phyloP scores from a whole-genome alignment of 352 stramenopile species.

The Phytophthora cactorum region DNA sequence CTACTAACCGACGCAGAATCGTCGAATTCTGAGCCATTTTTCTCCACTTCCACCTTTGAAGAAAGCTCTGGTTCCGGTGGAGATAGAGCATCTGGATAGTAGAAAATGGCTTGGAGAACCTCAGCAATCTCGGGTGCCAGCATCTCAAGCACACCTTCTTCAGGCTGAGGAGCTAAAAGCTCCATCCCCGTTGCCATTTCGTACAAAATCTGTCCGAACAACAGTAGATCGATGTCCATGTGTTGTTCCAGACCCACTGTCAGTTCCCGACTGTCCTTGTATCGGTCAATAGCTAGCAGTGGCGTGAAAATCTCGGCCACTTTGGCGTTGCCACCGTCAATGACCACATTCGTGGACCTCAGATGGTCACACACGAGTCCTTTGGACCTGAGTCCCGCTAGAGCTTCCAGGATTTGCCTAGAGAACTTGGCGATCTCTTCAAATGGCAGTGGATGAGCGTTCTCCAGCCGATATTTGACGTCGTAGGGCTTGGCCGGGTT shows the following conservation, averaged over 20 bases:
- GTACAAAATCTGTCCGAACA: slow-evolving; percentile 78
- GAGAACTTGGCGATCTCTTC: slow-evolving; percentile 67
- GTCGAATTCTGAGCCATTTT: slow-evolving; percentile 19
- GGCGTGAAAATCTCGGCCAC: slow-evolving; percentile 71
- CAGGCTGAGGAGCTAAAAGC: slow-evolving; percentile 46
- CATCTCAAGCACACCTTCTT: slow-evolving; percentile 56
- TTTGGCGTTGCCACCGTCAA: slow-evolving; percentile 65
- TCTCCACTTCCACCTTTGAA: slow-evolving; percentile 2
- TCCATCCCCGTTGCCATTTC: slow-evolving; percentile 80
- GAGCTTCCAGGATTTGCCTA: slow-evolving; percentile 64
- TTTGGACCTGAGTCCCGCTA: slow-evolving; percentile 59
- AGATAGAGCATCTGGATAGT: slow-evolving; percentile 23
- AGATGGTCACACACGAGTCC: slow-evolving; percentile 77
- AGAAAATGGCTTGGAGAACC: slow-evolving; percentile 66
- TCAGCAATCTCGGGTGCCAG: slow-evolving; percentile 63
- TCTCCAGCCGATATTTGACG: slow-evolving; percentile 59
- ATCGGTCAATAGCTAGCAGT: slow-evolving; percentile 65
- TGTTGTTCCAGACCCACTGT: slow-evolving; percentile 69
- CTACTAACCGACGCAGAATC: slow-evolving; percentile 27
- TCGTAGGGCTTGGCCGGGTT: slow-evolving; percentile 47
- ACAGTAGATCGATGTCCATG: slow-evolving; percentile 72
- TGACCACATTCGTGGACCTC: slow-evolving; percentile 64
- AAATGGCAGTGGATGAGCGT: slow-evolving; percentile 43
- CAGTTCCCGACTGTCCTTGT: slow-evolving; percentile 53
- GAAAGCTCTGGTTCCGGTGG: slow-evolving; percentile 1